Base-by-base conservation (phyloP, 2,329 filamentous ascomycete genomes). In the Xylogone sp. region DNA sequence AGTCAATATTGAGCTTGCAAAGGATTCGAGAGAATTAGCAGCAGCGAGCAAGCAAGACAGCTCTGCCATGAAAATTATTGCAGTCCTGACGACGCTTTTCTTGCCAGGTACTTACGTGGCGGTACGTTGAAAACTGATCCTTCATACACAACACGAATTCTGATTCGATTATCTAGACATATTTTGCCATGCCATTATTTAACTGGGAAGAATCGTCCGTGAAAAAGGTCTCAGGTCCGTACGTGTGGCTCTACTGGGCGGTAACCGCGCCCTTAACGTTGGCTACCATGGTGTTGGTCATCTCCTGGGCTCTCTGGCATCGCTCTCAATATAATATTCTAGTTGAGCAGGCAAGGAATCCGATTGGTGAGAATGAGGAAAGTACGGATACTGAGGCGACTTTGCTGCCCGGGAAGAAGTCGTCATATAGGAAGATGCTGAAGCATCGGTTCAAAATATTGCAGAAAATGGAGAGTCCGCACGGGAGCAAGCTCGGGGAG, bases 71-170 rank as follows among this genome's bases (percentile, higher is more conserved):
- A 84, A 83, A 69, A 80, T 79, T 0, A 70, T 84, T 34, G 83
- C 81, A 1, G 71, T 84, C 1, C 75, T 84, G 50, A 81, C 81
- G 20, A 79, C 80, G 21, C 69, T 84, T 24, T 84, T 84, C 57
- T 68, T 84, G 3, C 81, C 81, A 0, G 80, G 79, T 1, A 83
- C 81, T 1, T 82, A 78, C 56, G 71, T 84, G 13, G 75, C 80
- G n/a, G 48, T 51, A 39, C 21, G 29, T 16, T 51, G 47, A 27
- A 27, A n/a, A n/a, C n/a, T n/a, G n/a, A n/a, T n/a, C n/a, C n/a
- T n/a, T n/a, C n/a, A n/a, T n/a, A n/a, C n/a, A n/a, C n/a, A n/a
- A n/a, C n/a, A n/a, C n/a, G n/a, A 27, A 27, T 6, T 6, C 24
- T 27, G 10, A 27, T 10, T 27, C 10, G 6, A 27, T 10, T 6